A percentile compares a stretch with the other conserved stretches of the same genome.
Conservation (phyloP, 2,329 filamentous ascomycete genomes). For the Lasiodiplodia citricola region DNA sequence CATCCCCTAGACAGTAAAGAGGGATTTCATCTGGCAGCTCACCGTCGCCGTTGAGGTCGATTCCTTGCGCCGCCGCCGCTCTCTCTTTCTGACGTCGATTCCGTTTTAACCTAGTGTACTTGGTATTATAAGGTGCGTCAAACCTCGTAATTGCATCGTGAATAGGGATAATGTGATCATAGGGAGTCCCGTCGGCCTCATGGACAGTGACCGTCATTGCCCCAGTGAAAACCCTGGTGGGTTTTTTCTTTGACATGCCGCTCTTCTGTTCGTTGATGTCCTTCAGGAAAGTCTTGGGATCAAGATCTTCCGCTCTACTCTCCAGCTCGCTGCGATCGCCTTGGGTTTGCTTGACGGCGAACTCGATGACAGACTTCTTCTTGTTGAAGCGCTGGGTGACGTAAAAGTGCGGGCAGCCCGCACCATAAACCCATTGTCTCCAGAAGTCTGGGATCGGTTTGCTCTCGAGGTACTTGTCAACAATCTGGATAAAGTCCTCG, state of each 20-base stretch:
- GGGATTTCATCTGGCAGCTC: conserved; percentile 75
- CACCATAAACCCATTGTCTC: conserved; percentile 87
- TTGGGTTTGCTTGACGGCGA: conserved; percentile 82
- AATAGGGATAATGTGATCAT: conserved; percentile 97
- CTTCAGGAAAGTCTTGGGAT: conserved; percentile 78
- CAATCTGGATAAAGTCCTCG: conserved; percentile 78
- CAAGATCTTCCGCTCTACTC: conserved; percentile 53
- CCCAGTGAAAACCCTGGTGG: conserved; percentile 81
- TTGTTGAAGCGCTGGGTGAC: conserved; percentile 95
- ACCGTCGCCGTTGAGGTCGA: conserved; percentile 65
- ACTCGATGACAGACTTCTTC: conserved; percentile 92
- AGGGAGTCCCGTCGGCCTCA: conserved; percentile 96
- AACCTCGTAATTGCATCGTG: conserved; percentile 84
- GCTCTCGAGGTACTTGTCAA: conserved; percentile 86
- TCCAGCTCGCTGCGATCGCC: conserved; percentile 32
- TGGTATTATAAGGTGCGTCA: conserved; percentile 98
- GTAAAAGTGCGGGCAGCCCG: conserved; percentile 86
- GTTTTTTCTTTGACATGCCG: conserved; percentile 46
- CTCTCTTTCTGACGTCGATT: conserved; percentile 83
- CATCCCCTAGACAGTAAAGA: conserved; percentile 90
- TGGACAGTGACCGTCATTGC: conserved; percentile 98
- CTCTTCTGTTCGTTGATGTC: conserved; percentile 72
- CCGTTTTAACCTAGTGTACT: conserved; percentile 95
- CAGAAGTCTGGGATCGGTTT: conserved; percentile 66
- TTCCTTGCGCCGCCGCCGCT: conserved; percentile 65